Base-by-base conservation (phyloP, 1,139 yeast species). In the Candida smagusa region DNA sequence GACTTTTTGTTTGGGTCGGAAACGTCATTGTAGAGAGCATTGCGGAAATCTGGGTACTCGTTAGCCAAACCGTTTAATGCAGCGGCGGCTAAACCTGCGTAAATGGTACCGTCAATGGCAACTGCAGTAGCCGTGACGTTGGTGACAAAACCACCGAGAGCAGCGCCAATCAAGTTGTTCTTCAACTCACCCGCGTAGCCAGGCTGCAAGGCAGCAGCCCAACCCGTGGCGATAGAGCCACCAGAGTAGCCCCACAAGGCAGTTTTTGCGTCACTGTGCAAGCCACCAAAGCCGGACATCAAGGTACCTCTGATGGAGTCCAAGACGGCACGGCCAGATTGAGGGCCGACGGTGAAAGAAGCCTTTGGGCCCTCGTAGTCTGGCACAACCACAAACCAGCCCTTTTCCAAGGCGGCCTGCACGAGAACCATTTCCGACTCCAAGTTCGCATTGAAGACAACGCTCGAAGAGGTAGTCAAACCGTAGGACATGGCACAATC, bases 191-290 rank as follows among this genome's bases (percentile, higher is more conserved):
- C 60, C 9, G 70, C 67, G 40, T 64, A 64, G 2, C 34, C 27
- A 2, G 63, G 61, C 21, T 57, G 63, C 30, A 65, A 43, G 8
- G 59, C 52, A 1, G 69, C 59, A 8, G 68, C 69, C 72, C 72
- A 68, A 1, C 59, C 58, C 3, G 63, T 43, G 4, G 70, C 63
- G 21, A 61, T 44, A 2, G 66, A 47, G 2, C 70, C 69, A 5
- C 70, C 70, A 6, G 68, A 61, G 42, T 64, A 65, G 0, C 72
- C 72, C 63, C 65, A 62, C 35, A 64, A 31, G 2, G 52, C 54
- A 3, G 58, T 49, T 31, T 53, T 44, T 6, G 68, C 63, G 30
- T 51, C 47, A 0, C 47, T 7, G 6, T 46, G 35, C 9, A 60
- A 23, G 1, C 58, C 57, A 6, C 68, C 56, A 9, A 49, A 34